These are phyloP conservation scores for Leishmania turanica DNA, from an alignment of 208 protist genomes.

Conservation along the genomic window DNA sequence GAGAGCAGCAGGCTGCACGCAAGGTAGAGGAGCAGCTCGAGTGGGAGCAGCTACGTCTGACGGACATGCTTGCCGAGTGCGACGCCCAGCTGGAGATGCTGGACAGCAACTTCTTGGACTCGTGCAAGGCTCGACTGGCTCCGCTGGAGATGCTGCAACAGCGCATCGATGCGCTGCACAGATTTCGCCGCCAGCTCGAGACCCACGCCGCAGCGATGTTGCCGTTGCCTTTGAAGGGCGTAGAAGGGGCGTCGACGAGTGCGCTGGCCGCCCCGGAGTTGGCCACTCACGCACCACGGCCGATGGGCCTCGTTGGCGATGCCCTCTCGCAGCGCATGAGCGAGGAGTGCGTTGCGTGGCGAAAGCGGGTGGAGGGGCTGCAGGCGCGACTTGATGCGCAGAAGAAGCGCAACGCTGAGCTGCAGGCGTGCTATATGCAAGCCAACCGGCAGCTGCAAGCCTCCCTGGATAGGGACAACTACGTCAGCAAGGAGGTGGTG, in stretches of 20 bases:
- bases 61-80: conserved; percentile 29
- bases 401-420: conserved; percentile 1
- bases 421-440: conserved; percentile 26
- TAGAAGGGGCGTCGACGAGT: background rate
- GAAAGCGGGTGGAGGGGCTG: conserved; percentile 3
- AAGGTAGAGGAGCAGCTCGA: conserved; percentile 28
- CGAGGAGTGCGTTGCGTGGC: conserved; percentile 14
- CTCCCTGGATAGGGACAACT: conserved; percentile 20
- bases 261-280: background rate
- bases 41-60: conserved; percentile 31
- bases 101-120: conserved; percentile 21
- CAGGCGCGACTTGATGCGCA: conserved; percentile 6
- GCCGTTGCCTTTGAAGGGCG: background rate
- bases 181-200: conserved; percentile 13
- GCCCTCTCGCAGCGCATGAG: conserved; percentile 6
- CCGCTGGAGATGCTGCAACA: conserved; percentile 28
- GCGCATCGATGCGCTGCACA: conserved; percentile 16
- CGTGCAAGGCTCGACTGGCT: conserved; percentile 5
- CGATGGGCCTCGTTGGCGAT: conserved; percentile 12
- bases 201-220: background rate
- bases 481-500: conserved; percentile 18
- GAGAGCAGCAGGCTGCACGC: conserved; percentile 18
- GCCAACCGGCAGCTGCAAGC: conserved; percentile 21
- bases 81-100: conserved; percentile 29
- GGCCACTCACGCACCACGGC: background rate